A percentile compares a stretch with the other conserved stretches of the same genome.
Evolutionary conservation across 192 early-diverging fungal genomes (phyloP).

Genomic region (Mortierella claussenii): DNA sequence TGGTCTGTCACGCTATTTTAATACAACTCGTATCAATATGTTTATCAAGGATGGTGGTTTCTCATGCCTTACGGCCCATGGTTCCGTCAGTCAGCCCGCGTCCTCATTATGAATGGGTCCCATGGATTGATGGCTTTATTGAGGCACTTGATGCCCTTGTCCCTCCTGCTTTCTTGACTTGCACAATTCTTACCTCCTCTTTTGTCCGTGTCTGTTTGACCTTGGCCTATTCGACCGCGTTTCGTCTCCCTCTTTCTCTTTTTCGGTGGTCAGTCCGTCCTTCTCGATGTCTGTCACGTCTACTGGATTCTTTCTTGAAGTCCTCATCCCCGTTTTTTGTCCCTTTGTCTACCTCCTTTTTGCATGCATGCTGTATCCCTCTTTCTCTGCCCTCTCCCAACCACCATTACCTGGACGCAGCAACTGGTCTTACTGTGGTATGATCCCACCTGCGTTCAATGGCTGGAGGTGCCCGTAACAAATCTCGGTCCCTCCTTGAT

Average conservation of each 20-base stretch:
- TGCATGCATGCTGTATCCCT: neutral
- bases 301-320: conserved; percentile 6
- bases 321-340: neutral
- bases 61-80: neutral
- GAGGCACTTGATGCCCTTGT: too few relatives aligned
- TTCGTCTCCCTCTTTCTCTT: conserved; percentile 2
- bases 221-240: too few relatives aligned
- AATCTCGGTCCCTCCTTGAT: neutral
- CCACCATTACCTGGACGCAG: too few relatives aligned
- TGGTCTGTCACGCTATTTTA: conserved; percentile 30
- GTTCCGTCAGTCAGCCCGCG: neutral
- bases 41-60: neutral
- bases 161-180: conserved; percentile 3
- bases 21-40: conserved; percentile 21
- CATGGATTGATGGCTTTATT: too few relatives aligned
- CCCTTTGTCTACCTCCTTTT: conserved; percentile 4
- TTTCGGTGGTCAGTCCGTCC: neutral
- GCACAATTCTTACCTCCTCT: neutral
- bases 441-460: too few relatives aligned
- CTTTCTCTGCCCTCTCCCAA: too few relatives aligned
- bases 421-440: too few relatives aligned
- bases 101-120: neutral
- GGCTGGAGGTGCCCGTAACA: neutral
- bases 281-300: conserved; percentile 3
- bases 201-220: neutral